Percentiles rank a stretch among this genome's conserved stretches.
Conservation (phyloP, 805 yeast species). For the Maudiozyma turicensis region DNA sequence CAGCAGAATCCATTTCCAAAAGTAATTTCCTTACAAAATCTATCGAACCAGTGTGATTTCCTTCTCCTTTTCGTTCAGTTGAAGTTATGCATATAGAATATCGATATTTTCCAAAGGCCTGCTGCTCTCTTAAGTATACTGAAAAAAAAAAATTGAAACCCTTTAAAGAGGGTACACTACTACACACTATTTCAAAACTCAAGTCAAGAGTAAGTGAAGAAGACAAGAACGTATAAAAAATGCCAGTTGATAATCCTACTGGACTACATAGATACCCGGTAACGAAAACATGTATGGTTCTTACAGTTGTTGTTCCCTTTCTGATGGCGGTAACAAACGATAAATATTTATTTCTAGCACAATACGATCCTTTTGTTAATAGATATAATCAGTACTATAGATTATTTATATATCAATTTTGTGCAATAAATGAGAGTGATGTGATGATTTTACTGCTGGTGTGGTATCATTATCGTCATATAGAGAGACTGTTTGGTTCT, state of each 20-base stretch:
- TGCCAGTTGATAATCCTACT: slow-evolving; percentile 13
- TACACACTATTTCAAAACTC: slow-evolving; percentile 1
- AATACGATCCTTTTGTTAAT: slow-evolving; percentile 39
- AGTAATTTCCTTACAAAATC: neutral
- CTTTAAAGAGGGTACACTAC: neutral
- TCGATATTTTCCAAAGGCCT: too few species aligned
- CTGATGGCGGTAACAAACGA: slow-evolving; percentile 20
- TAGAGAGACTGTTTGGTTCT: slow-evolving; percentile 52
- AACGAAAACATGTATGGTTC: slow-evolving; percentile 21
- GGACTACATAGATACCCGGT: slow-evolving; percentile 20
- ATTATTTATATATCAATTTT: slow-evolving; percentile 37
- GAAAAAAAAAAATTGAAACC: too few species aligned
- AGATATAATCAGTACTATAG: slow-evolving; percentile 54
- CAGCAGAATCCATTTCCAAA: neutral
- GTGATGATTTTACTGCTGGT: slow-evolving; percentile 37
- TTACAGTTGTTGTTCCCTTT: slow-evolving; percentile 19
- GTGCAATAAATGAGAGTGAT: slow-evolving; percentile 54
- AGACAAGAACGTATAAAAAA: neutral
- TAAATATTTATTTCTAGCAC: slow-evolving; percentile 23
- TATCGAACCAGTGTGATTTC: too few species aligned
- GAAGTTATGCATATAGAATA: too few species aligned
- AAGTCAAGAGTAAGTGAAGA: neutral
- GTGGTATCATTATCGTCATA: slow-evolving; percentile 41
- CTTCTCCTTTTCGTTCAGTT: too few species aligned
- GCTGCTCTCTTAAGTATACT: too few species aligned